Evolutionary conservation across 2,329 filamentous ascomycete species (phyloP), one percentile per base, ranked within the genome.

Genomic region (Cercospora sp.): DNA sequence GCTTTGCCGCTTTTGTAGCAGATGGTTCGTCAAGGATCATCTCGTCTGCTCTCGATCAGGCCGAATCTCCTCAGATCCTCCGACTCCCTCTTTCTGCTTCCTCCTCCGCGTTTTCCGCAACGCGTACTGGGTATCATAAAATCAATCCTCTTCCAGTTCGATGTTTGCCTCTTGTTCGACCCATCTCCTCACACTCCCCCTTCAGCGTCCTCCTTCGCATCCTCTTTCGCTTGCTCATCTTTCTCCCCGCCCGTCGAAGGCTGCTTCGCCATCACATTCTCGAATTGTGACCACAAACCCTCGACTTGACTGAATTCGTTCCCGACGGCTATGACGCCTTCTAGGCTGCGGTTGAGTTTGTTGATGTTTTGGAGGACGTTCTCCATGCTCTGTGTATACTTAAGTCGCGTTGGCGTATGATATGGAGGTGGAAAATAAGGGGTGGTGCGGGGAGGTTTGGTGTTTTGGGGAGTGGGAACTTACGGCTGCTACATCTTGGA

Each of bases 261-360:
- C 74, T 90, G 87, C 74, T 90, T 92, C 8, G 88, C 92, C 94
- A 97, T 98, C 74, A 98, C 94, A 73, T 90, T 91, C 82, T 99
- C 95, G 77, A 99, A 98, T 76, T 96, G 93, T 45, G 92, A 96
- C 95, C 95, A 99, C 16, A 99, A 86, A 31, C 93, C 93, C 80
- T 99, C 95, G 53, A 99, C 95, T 3, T 93, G 94, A n/a, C 91
- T 90, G 81, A 99, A 97, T 77, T 99, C 95, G 80, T 97, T 97
- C 42, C 95, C 95, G 63, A 99, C 77, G 75, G 93, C 90, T 68
- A 96, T 94, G 20, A 98, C 91, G 65, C 93, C 91, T 80, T 99
- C 94, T 18, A 99, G 83, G 45, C 91, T 94, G 36, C 94, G 89
- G 79, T 98, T 99, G 67, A 99, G 83, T 75, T 94, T 94, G 82